phyloP scores from a whole-genome alignment of 768 basidiomycete genomes.

The Trametes gibbosa region DNA sequence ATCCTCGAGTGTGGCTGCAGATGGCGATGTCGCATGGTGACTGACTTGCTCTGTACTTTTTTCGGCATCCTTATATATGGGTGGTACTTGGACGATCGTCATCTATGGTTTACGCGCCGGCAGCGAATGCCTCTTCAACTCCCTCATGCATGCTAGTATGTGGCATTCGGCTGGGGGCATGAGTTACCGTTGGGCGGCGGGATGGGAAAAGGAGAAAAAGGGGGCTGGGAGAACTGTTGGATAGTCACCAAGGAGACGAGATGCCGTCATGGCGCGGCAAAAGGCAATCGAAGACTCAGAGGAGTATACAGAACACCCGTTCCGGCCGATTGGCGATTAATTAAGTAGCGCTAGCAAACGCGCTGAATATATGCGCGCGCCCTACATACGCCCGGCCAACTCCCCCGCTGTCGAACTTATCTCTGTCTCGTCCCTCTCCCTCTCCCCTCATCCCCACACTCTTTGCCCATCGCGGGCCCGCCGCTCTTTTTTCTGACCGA shows the following conservation, averaged over 20 bases:
- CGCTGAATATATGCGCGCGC: background rate
- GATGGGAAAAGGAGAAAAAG: too few relatives aligned
- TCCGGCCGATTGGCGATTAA: conserved; percentile 8
- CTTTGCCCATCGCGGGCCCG: conserved; percentile 14
- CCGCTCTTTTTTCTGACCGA: conserved; percentile 20
- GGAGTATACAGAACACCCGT: background rate
- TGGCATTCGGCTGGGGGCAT: too few relatives aligned
- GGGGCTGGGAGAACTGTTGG: too few relatives aligned
- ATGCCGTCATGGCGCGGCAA: background rate
- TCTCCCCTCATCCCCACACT: background rate
- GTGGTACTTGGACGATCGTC: too few relatives aligned
- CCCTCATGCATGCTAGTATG: too few relatives aligned
- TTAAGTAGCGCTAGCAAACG: background rate
- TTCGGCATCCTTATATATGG: too few relatives aligned
- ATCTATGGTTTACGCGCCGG: too few relatives aligned
- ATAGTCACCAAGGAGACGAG: background rate
- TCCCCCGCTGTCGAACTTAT: background rate
- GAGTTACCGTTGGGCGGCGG: too few relatives aligned
- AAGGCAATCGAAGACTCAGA: background rate
- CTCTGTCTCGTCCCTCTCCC: conserved; percentile 1
- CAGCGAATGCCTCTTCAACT: too few relatives aligned
- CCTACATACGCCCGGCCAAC: conserved; percentile 1
- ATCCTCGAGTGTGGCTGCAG: too few relatives aligned
- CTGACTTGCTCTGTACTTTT: too few relatives aligned
- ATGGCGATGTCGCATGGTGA: too few relatives aligned